Conservation (phyloP, 2,329 filamentous ascomycete species). For the Cercospora sojina region DNA sequence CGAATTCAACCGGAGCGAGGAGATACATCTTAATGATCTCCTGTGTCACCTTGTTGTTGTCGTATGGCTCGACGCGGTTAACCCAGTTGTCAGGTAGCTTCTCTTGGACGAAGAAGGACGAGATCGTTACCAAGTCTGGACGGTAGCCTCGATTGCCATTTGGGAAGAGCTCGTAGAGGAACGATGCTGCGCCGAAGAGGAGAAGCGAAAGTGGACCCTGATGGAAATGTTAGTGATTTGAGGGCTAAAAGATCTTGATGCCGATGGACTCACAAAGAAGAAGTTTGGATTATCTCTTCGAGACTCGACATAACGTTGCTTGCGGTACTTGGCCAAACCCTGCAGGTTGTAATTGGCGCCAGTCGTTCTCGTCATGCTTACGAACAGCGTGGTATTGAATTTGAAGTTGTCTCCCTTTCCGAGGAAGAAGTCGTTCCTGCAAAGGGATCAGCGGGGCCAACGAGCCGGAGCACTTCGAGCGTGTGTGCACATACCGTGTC, state of each 20-base stretch:
- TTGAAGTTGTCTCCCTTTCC: conserved; percentile 34
- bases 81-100: conserved; percentile 44
- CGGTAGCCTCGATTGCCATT: conserved; percentile 24
- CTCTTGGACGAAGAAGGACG: conserved; percentile 45
- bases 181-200: conserved; percentile 45
- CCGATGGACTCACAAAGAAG: conserved; percentile 37
- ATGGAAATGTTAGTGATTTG: not conserved
- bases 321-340: conserved; percentile 41
- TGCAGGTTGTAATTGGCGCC: conserved; percentile 42
- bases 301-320: conserved; percentile 44
- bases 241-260: not conserved
- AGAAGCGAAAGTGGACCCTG: conserved; percentile 41
- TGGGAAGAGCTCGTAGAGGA: conserved; percentile 47
- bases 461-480: not conserved
- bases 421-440: conserved; percentile 41
- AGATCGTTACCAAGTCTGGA: conserved; percentile 36
- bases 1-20: conserved; percentile 46
- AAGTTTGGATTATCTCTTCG: conserved; percentile 43
- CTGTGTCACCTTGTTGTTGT: conserved; percentile 33
- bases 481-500: conserved; percentile 32
- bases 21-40: conserved; percentile 45
- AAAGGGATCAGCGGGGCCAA: not conserved
- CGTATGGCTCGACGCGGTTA: conserved; percentile 34
- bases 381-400: conserved; percentile 46
- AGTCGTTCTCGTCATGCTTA: conserved; percentile 39